A percentile compares a stretch with the other conserved stretches of the same genome.
phyloP scores from a whole-genome alignment of 768 basidiomycete genomes.

The Dentipellis fragilis region DNA sequence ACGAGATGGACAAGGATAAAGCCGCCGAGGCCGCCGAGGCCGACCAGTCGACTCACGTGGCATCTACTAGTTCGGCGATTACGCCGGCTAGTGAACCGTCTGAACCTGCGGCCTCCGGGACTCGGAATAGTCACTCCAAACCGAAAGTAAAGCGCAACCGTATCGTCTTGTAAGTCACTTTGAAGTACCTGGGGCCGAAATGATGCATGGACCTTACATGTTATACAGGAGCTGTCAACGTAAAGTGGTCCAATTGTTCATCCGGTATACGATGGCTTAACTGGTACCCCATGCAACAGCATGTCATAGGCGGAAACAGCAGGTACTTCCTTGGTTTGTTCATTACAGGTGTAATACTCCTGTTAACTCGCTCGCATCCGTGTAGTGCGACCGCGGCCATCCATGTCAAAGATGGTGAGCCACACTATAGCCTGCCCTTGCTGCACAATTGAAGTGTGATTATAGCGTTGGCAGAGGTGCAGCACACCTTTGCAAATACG shows the following conservation, averaged over 20 bases:
- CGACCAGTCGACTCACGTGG: no score
- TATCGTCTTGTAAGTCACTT: slow-evolving; percentile 13
- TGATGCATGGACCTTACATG: no score
- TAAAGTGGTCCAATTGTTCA: slow-evolving; percentile 1
- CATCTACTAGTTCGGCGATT: slow-evolving; percentile 5
- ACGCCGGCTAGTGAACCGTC: slow-evolving; percentile 6
- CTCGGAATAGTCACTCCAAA: background rate
- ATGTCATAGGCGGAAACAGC: slow-evolving; percentile 18
- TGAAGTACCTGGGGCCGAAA: background rate
- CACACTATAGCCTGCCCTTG: background rate
- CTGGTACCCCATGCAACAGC: slow-evolving; percentile 1
- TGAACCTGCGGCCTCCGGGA: slow-evolving; percentile 1
- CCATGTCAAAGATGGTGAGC: slow-evolving; percentile 17
- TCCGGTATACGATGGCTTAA: background rate
- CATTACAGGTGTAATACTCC: background rate
- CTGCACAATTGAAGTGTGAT: no score
- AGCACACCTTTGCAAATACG: slow-evolving; percentile 12
- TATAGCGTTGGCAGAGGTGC: slow-evolving; percentile 13
- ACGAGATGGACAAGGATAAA: no score
- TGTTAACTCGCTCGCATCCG: background rate
- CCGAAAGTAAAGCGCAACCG: slow-evolving; percentile 14
- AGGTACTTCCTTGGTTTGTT: slow-evolving; percentile 6
- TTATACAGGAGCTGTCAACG: slow-evolving; percentile 12
- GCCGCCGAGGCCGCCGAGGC: no score
- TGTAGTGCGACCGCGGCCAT: slow-evolving; percentile 17